Base-by-base conservation (phyloP, 2,329 filamentous ascomycete genomes). In the Pyrenochaeta sp. region DNA sequence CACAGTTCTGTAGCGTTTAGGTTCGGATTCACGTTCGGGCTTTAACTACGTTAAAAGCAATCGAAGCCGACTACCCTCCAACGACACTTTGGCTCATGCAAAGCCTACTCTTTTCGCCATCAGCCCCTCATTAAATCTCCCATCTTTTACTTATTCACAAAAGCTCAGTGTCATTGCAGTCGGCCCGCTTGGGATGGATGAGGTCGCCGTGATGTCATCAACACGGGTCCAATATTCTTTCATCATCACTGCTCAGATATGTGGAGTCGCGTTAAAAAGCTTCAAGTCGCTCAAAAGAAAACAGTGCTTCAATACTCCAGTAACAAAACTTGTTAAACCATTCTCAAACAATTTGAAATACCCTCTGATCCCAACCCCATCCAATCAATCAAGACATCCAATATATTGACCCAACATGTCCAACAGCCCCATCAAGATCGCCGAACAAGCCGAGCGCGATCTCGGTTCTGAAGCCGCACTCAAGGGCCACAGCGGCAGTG, bases 371-470 rank as follows among this genome's bases (percentile, higher is more conserved):
- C n/a, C n/a, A n/a, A n/a, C n/a, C n/a, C 18, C 11, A 39, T 9
- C 20, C 11, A 31, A 31, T 23, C 12, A 3, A 39, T 12, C 29
- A 10, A 14, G 17, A 51, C 30, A 10, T 32, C 3, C 20, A 17
- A 43, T 7, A 46, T 2, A 51, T n/a, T 15, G 14, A n/a, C 18
- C 42, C 46, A 74, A 27, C 49, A 82, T 81, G 79, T 81, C 80
- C 61, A 67, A 76, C 48, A 71, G 81, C 64, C 78, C 76, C 45
- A 63, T 77, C 61, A 68, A 73, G 23, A 67, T 81, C 63, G 79
- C 81, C 47, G 68, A 78, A 62, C 71, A 82, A 59, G 80, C 81
- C 10, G 80, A 83, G 74, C 70, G 69, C 15, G 79, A 83, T 50
- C 73, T 82, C 47, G 80, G 81, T 69, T 77, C 77, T 7, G 60